These are phyloP conservation scores for Vitis riparia DNA, from an alignment of 164 flowering plant species.

Conservation along the genomic window DNA sequence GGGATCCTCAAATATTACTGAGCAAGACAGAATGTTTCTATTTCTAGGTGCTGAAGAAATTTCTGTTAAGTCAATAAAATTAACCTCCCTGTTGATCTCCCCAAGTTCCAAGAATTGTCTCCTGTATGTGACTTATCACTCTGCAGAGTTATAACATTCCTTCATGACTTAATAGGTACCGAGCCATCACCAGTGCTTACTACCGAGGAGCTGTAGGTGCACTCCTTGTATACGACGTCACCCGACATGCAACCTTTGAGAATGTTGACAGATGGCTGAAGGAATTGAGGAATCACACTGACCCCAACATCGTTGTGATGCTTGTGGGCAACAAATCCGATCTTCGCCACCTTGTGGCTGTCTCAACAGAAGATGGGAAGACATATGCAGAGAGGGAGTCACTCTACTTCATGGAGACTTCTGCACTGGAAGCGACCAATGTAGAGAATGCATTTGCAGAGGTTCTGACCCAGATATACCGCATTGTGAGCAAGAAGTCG, in stretches of 20 bases:
- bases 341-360: conserved; percentile 70
- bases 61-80: no score
- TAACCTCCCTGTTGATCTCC: neutral
- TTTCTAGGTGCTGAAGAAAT: neutral
- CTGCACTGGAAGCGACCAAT: conserved; percentile 65
- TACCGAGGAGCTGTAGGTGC: conserved; percentile 79
- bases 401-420: conserved; percentile 73
- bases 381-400: conserved; percentile 64
- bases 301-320: conserved; percentile 74
- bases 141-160: no score
- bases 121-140: neutral
- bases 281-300: conserved; percentile 68
- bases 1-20: no score
- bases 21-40: no score
- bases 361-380: conserved; percentile 59
- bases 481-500: conserved; percentile 57
- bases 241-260: conserved; percentile 63
- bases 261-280: conserved; percentile 64
- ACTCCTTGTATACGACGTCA: conserved; percentile 64
- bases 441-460: conserved; percentile 72
- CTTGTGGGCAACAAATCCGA: conserved; percentile 75
- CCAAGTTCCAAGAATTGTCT: neutral
- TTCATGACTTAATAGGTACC: conserved; percentile 39
- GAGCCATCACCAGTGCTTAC: conserved; percentile 80
- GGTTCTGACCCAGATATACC: conserved; percentile 64